Conservation (phyloP, 2,329 filamentous ascomycete species). For the Cadophora sp. region DNA sequence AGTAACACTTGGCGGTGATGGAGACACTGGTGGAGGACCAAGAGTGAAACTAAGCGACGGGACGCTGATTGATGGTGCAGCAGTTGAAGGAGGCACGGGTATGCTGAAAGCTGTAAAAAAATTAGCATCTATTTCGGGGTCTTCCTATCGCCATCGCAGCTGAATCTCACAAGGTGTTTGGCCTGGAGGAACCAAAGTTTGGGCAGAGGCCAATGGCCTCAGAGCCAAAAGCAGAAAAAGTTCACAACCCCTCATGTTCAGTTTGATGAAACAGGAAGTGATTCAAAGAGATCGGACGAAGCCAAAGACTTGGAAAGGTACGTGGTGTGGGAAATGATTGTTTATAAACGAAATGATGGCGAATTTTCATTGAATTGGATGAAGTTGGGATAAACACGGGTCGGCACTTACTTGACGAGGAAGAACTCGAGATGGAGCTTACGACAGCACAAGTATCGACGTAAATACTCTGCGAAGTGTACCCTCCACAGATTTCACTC, state of each 20-base stretch:
- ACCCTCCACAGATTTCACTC: conserved; percentile 41
- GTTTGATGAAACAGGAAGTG: background rate
- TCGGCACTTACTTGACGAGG: conserved; percentile 9
- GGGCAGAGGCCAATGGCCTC: background rate
- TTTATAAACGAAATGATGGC: conserved; percentile 5
- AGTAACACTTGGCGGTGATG: too few species aligned
- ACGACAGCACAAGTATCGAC: conserved; percentile 8
- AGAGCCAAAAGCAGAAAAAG: background rate
- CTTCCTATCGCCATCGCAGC: background rate
- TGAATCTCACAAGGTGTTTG: conserved; percentile 3
- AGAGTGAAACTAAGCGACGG: conserved; percentile 1
- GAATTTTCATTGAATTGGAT: background rate
- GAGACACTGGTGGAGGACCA: background rate
- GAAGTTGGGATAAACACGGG: background rate
- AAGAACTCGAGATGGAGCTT: conserved; percentile 5
- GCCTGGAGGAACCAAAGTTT: background rate
- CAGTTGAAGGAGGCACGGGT: background rate
- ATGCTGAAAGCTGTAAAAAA: background rate
- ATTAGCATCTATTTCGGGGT: background rate
- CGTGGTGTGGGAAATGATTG: background rate
- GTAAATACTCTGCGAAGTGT: conserved; percentile 10
- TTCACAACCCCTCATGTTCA: background rate
- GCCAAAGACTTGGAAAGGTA: conserved; percentile 1
- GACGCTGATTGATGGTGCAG: background rate
- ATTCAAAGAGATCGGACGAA: conserved; percentile 9